phyloP scores from a whole-genome alignment of 176 grass and related monocot genomes.

The Oryza australiensis region DNA sequence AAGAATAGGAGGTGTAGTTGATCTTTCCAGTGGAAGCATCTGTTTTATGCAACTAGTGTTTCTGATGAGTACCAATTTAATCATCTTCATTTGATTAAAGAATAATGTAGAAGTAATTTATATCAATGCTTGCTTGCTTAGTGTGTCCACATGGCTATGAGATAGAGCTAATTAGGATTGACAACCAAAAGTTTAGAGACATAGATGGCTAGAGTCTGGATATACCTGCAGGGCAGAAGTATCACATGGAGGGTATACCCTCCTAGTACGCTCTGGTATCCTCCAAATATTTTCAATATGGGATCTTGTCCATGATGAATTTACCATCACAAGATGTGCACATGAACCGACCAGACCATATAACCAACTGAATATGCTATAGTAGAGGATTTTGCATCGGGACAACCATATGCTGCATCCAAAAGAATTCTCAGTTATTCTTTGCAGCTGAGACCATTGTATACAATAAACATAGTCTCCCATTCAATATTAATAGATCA shows the following conservation, averaged over 20 bases:
- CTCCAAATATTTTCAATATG: constrained; percentile 85
- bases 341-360: constrained; percentile 88
- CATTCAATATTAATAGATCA: background rate
- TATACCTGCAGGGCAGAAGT: constrained; percentile 80
- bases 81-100: background rate
- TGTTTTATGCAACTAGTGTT: constrained; percentile 53
- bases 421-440: constrained; percentile 30
- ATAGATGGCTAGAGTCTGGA: constrained; percentile 25
- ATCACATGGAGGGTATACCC: constrained; percentile 92
- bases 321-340: constrained; percentile 90
- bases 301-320: constrained; percentile 94
- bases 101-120: constrained; percentile 5
- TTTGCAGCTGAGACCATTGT: background rate
- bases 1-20: constrained; percentile 58
- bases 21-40: constrained; percentile 82
- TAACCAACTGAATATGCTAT: constrained; percentile 88
- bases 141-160: background rate
- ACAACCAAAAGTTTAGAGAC: constrained; percentile 4
- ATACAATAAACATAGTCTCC: no score
- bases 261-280: constrained; percentile 74
- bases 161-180: background rate
- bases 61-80: constrained; percentile 22
- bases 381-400: constrained; percentile 85
- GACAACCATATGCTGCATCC: constrained; percentile 68
- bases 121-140: background rate